These are phyloP conservation scores for Annona cherimola DNA, from an alignment of 164 flowering plant genomes.

Conservation along the genomic window DNA sequence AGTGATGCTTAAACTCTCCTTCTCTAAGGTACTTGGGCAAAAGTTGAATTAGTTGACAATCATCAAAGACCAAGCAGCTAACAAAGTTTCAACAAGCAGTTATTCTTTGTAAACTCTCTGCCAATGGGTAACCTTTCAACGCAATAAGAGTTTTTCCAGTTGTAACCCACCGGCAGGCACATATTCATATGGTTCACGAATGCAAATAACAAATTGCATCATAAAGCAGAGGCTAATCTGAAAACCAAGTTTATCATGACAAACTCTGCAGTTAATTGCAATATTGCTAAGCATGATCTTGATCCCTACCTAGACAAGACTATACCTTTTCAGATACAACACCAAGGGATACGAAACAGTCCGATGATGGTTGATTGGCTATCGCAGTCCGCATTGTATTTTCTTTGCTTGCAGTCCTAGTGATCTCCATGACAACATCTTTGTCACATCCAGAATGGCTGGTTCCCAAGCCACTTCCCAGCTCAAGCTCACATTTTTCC, in stretches of 20 bases:
- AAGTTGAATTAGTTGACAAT: not conserved
- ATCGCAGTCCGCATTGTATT: slow-evolving; percentile 9
- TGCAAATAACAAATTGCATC: not conserved
- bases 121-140: not conserved
- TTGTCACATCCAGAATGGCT: slow-evolving; percentile 9
- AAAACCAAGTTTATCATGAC: not conserved
- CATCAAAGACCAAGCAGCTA: not conserved
- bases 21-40: not conserved
- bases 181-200: too few species aligned
- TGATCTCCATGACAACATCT: slow-evolving; percentile 3
- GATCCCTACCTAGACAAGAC: not conserved
- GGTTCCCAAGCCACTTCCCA: slow-evolving; percentile 16
- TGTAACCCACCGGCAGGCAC: too few species aligned
- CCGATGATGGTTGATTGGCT: slow-evolving; percentile 11
- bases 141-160: not conserved
- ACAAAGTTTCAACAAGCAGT: not conserved
- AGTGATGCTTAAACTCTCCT: too few species aligned
- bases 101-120: not conserved
- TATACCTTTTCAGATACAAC: slow-evolving; percentile 20
- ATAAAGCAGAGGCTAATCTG: not conserved
- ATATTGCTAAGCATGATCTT: not conserved
- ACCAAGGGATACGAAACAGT: slow-evolving; percentile 10
- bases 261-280: not conserved
- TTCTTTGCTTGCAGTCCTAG: slow-evolving; percentile 7
- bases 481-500: slow-evolving; percentile 16